Conservation (phyloP, 2,329 filamentous ascomycete genomes). For the Xylariaceae sp. region DNA sequence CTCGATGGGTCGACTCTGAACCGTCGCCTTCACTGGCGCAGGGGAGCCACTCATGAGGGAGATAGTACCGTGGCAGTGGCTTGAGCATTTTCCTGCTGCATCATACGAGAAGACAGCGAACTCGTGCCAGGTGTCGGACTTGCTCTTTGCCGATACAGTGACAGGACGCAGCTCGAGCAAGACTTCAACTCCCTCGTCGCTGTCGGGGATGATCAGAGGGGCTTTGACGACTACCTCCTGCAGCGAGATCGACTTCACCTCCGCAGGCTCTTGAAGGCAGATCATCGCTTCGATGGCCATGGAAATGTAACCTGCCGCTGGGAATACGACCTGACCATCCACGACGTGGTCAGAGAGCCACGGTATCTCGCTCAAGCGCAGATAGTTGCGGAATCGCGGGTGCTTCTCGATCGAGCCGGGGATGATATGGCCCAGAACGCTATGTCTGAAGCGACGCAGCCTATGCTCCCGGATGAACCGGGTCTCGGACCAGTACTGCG, state of each 20-base stretch:
- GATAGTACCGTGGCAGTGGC: background rate
- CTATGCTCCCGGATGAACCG: background rate
- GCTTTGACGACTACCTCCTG: background rate
- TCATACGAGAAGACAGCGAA: background rate
- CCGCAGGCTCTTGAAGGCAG: background rate
- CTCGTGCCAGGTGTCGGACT: background rate
- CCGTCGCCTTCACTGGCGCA: background rate
- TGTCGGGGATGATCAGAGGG: background rate
- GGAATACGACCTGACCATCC: slow-evolving; percentile 14
- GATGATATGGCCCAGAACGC: background rate
- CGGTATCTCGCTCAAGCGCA: slow-evolving; percentile 4
- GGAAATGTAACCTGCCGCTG: slow-evolving; percentile 16
- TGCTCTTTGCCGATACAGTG: background rate
- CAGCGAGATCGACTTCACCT: background rate
- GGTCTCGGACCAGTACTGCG: background rate
- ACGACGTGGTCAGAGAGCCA: slow-evolving; percentile 17
- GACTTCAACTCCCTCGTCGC: background rate
- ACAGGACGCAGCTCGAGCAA: background rate
- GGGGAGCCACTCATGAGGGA: background rate
- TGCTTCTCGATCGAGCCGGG: background rate
- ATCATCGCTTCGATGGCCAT: slow-evolving; percentile 12
- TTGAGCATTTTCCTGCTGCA: background rate
- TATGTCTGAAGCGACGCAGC: background rate
- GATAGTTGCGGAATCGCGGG: slow-evolving; percentile 10
- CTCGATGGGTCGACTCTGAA: background rate